These are phyloP conservation scores for Calendula officinalis DNA, from an alignment of 129 eudicot genomes.

Conservation along the genomic window DNA sequence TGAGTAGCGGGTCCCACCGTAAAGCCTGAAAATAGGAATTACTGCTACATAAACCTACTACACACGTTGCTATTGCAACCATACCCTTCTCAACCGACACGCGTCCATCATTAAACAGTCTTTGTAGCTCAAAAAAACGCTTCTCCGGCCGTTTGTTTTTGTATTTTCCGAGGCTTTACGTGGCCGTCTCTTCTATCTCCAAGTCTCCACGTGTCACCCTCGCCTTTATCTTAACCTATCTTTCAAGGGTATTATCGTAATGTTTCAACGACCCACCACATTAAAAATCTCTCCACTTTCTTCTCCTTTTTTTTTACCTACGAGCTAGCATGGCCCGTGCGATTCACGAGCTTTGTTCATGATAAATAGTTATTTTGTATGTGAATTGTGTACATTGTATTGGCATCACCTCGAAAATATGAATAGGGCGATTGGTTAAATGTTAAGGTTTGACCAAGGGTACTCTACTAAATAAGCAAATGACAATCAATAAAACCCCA, in stretches of 20 bases:
- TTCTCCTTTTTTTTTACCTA: constrained; percentile 17
- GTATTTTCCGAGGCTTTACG: constrained; percentile 15
- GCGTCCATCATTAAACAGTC: constrained; percentile 18
- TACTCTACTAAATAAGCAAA: too few relatives aligned
- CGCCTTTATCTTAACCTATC: neutral
- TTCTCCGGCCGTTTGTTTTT: constrained; percentile 16
- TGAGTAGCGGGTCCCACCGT: neutral
- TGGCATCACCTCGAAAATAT: too few relatives aligned
- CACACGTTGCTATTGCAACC: constrained; percentile 24
- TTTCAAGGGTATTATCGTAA: constrained; percentile 7
- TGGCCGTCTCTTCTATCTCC: constrained; percentile 3
- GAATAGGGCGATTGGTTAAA: too few relatives aligned
- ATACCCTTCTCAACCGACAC: constrained; percentile 14
- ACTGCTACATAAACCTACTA: constrained; percentile 14
- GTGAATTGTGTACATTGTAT: too few relatives aligned
- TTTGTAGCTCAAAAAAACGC: constrained; percentile 11
- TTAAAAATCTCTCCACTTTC: constrained; percentile 35
- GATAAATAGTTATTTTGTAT: too few relatives aligned
- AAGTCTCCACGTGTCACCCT: constrained; percentile 28
- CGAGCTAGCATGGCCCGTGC: too few relatives aligned
- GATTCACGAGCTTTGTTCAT: too few relatives aligned
- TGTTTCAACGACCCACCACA: neutral
- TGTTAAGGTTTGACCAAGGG: too few relatives aligned
- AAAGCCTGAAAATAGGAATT: neutral
- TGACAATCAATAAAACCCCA: too few relatives aligned